These are phyloP conservation scores for Xanthoceras sorbifolium DNA, from an alignment of 345 rosid genomes.

Conservation along the genomic window DNA sequence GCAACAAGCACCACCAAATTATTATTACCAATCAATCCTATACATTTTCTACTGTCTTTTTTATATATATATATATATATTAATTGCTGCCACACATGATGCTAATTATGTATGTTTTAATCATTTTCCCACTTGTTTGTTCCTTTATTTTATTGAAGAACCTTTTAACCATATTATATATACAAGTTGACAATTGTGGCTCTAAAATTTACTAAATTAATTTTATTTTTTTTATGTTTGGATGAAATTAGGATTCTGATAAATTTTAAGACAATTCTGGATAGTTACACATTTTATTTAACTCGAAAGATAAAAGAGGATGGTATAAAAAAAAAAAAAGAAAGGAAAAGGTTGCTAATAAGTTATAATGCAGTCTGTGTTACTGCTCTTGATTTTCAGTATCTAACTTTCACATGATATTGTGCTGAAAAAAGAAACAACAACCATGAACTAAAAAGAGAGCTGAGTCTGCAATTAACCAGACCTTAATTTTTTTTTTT, in stretches of 20 bases:
- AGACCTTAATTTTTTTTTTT: neutral
- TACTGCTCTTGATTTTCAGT: neutral
- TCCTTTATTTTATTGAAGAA: neutral
- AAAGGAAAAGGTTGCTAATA: neutral
- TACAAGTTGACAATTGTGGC: too few species aligned
- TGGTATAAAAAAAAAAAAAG: neutral
- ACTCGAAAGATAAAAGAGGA: neutral
- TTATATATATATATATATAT: too few species aligned
- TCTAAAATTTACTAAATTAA: too few species aligned
- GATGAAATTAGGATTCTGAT: too few species aligned
- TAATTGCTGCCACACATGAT: constrained; percentile 11
- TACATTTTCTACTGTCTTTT: neutral
- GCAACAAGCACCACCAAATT: neutral
- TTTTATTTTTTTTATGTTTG: too few species aligned
- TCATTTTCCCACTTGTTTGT: neutral
- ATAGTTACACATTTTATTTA: too few species aligned
- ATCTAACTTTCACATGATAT: neutral
- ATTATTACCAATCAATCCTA: neutral
- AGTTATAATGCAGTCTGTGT: constrained; percentile 1
- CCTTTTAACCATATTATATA: too few species aligned
- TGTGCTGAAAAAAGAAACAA: neutral
- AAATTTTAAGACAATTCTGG: too few species aligned
- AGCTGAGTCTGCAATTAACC: neutral
- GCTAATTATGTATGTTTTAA: constrained; percentile 13
- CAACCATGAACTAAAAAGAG: neutral